Evolutionary conservation across 441 rosid species (phyloP).

Genomic region (Dalechampia spathulata): DNA sequence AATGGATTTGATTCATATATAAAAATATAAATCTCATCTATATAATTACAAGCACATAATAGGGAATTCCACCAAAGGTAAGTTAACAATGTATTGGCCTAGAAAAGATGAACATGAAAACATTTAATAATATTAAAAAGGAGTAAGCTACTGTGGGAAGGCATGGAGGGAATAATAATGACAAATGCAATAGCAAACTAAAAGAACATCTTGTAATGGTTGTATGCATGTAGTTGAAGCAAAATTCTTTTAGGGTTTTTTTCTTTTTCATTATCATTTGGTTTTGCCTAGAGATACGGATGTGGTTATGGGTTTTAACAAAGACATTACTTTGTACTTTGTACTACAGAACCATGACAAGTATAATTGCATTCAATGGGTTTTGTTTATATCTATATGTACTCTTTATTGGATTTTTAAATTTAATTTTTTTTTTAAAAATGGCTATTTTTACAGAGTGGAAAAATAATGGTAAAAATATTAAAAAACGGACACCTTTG

Average conservation of each 20-base stretch:
- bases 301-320: neutral
- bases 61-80: constrained; percentile 17
- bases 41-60: constrained; percentile 25
- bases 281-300: constrained; percentile 11
- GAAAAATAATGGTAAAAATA: too few species aligned
- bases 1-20: too few species aligned
- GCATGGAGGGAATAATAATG: too few species aligned
- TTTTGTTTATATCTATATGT: constrained; percentile 13
- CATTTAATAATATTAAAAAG: too few species aligned
- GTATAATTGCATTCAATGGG: neutral
- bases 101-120: constrained; percentile 1
- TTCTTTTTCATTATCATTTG: neutral
- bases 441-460: too few species aligned
- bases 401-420: neutral
- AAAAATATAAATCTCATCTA: too few species aligned
- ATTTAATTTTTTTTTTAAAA: too few species aligned
- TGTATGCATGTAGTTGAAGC: constrained; percentile 10
- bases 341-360: constrained; percentile 1
- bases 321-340: neutral
- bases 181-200: too few species aligned
- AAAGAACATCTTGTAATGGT: constrained; percentile 5
- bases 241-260: constrained; percentile 14
- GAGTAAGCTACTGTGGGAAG: too few species aligned
- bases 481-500: too few species aligned
- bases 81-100: constrained; percentile 18